phyloP scores from a whole-genome alignment of 768 basidiomycete genomes.

The Termitomyces sp. region DNA sequence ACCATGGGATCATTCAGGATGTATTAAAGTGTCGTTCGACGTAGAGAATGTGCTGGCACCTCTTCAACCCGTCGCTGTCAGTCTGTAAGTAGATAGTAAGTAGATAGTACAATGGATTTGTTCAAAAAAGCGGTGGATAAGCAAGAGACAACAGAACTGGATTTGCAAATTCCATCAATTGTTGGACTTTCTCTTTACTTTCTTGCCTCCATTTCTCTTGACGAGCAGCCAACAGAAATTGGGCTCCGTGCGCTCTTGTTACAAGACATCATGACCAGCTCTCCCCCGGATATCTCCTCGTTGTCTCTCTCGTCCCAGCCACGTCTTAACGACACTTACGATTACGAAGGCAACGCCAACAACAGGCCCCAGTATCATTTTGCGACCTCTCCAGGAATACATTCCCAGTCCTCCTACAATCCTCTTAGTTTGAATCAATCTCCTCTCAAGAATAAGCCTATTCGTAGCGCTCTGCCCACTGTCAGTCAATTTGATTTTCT shows the following conservation, averaged over 20 bases:
- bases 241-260: conserved; percentile 18
- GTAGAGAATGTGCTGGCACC: conserved; percentile 43
- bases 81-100: conserved; percentile 14
- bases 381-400: conserved; percentile 52
- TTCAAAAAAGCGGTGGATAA: conserved; percentile 20
- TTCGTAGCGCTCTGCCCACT: conserved; percentile 68
- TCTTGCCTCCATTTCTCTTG: conserved; percentile 22
- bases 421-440: conserved; percentile 59
- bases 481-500: conserved; percentile 42
- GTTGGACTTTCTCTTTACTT: conserved; percentile 21
- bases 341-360: conserved; percentile 64
- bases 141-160: conserved; percentile 28
- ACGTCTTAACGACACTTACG: conserved; percentile 85
- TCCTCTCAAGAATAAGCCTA: conserved; percentile 71
- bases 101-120: conserved; percentile 2
- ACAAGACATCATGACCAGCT: conserved; percentile 66
- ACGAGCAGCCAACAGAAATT: conserved; percentile 28
- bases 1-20: conserved; percentile 58
- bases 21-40: conserved; percentile 39
- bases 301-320: conserved; percentile 72
- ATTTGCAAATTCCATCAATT: conserved; percentile 17
- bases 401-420: conserved; percentile 56
- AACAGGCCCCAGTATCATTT: conserved; percentile 69
- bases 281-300: conserved; percentile 77
- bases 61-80: conserved; percentile 42